phyloP scores from a whole-genome alignment of 306 rosid species.

The Pterocarpus santalinus region DNA sequence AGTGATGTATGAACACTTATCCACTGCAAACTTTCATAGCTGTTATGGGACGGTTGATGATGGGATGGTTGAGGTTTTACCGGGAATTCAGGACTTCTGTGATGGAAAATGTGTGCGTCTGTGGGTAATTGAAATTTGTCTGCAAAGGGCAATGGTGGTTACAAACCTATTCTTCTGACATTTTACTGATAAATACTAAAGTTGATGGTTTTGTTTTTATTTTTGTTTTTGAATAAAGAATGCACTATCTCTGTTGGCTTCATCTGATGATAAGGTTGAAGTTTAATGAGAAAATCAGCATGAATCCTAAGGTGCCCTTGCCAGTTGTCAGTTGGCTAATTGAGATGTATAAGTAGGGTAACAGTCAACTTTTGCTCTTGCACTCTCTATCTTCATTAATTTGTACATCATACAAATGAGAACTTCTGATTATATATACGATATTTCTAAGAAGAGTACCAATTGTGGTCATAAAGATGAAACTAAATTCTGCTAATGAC shows the following conservation, averaged over 20 bases:
- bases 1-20: neutral
- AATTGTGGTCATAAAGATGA: conserved; percentile 9
- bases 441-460: neutral
- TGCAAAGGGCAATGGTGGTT: neutral
- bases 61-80: neutral
- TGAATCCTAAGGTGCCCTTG: conserved; percentile 11
- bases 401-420: neutral
- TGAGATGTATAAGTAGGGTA: neutral
- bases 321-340: neutral
- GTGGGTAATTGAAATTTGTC: neutral
- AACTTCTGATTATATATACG: neutral
- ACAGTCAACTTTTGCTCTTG: conserved; percentile 2
- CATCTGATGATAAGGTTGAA: conserved; percentile 5
- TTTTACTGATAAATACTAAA: neutral
- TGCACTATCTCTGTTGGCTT: neutral
- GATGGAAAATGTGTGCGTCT: neutral
- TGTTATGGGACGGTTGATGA: neutral
- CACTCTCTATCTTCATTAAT: conserved; percentile 1
- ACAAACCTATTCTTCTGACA: neutral
- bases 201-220: neutral
- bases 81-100: neutral
- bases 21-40: neutral
- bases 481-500: conserved; percentile 35
- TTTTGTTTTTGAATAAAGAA: neutral
- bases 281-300: conserved; percentile 11